Evolutionary conservation across 176 grass and related monocot genomes (phyloP).

Genomic region (Oryza coarctata): DNA sequence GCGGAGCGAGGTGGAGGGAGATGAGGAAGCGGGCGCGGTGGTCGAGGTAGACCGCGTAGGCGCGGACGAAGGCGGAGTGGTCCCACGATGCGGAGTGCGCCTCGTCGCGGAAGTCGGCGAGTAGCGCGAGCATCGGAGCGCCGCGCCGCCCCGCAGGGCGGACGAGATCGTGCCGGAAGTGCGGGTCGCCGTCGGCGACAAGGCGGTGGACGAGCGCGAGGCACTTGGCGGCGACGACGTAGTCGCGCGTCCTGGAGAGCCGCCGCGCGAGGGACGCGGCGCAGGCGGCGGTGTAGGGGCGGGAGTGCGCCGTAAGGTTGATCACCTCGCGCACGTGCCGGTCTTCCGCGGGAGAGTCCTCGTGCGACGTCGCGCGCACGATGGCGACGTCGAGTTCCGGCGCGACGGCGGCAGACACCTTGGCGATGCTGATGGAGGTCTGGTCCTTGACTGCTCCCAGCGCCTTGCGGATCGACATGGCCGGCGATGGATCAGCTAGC

Average conservation of each 20-base stretch:
- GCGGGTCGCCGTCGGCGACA: constrained; percentile 40
- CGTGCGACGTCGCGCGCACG: constrained; percentile 74
- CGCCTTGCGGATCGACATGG: constrained; percentile 66
- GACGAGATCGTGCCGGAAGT: constrained; percentile 57
- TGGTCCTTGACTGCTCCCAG: constrained; percentile 86
- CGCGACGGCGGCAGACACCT: constrained; percentile 48
- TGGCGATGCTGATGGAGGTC: constrained; percentile 71
- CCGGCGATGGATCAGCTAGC: neutral
- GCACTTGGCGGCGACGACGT: constrained; percentile 78
- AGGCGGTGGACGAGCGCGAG: constrained; percentile 73
- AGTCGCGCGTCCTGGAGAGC: constrained; percentile 64
- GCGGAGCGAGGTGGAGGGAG: constrained; percentile 32
- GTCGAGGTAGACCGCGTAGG: constrained; percentile 72
- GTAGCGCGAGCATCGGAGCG: constrained; percentile 45
- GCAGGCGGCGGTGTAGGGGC: constrained; percentile 33
- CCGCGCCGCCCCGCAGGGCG: constrained; percentile 38
- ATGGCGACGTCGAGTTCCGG: constrained; percentile 80
- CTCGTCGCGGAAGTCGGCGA: constrained; percentile 80
- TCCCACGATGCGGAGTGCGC: constrained; percentile 80
- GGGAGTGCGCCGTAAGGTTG: constrained; percentile 40
- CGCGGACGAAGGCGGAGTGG: constrained; percentile 73
- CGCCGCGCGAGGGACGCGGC: constrained; percentile 54
- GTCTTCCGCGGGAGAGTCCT: constrained; percentile 55
- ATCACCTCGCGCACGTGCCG: constrained; percentile 51
- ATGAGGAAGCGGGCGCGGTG: constrained; percentile 56